A percentile compares a stretch with the other conserved stretches of the same genome.
Conservation (phyloP, 2,329 filamentous ascomycete species). For the Venturia effusa region DNA sequence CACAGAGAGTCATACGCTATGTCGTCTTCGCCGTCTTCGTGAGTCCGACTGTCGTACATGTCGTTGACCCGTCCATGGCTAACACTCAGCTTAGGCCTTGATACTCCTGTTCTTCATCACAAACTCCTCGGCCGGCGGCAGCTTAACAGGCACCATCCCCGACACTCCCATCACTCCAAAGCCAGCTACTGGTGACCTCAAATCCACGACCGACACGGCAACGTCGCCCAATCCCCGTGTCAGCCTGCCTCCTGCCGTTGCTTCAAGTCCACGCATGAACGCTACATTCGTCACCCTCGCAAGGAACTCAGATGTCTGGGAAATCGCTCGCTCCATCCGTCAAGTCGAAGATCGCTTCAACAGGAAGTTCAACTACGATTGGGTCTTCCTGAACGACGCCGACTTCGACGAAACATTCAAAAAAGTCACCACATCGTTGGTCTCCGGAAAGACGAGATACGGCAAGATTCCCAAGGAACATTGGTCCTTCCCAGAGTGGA, state of each 20-base stretch:
- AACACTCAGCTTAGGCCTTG: conserved; percentile 38
- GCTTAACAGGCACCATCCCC: conserved; percentile 21
- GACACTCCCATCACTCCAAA: neutral
- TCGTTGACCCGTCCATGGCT: conserved; percentile 12
- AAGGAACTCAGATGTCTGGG: conserved; percentile 89
- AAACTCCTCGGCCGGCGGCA: conserved; percentile 23
- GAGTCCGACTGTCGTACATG: conserved; percentile 29
- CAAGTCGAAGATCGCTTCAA: conserved; percentile 98
- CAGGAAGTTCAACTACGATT: conserved; percentile 91
- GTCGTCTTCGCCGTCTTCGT: conserved; percentile 78
- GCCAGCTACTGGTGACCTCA: conserved; percentile 10
- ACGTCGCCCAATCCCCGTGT: conserved; percentile 24
- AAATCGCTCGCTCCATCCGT: conserved; percentile 90
- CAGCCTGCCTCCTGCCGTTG: conserved; percentile 32
- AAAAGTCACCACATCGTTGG: conserved; percentile 74
- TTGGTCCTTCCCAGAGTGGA: conserved; percentile 94
- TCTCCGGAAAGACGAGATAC: conserved; percentile 89
- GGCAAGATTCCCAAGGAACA: conserved; percentile 83
- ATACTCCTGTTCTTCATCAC: conserved; percentile 69
- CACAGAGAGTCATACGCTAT: conserved; percentile 60
- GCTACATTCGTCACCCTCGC: conserved; percentile 92
- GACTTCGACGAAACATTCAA: conserved; percentile 91
- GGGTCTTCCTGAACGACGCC: conserved; percentile 97
- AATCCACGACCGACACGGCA: conserved; percentile 11
- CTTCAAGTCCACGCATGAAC: conserved; percentile 71